Percentiles rank a stretch among this genome's conserved stretches.
Conservation (phyloP, 2,329 filamentous ascomycete genomes). For the Alternaria arborescens region DNA sequence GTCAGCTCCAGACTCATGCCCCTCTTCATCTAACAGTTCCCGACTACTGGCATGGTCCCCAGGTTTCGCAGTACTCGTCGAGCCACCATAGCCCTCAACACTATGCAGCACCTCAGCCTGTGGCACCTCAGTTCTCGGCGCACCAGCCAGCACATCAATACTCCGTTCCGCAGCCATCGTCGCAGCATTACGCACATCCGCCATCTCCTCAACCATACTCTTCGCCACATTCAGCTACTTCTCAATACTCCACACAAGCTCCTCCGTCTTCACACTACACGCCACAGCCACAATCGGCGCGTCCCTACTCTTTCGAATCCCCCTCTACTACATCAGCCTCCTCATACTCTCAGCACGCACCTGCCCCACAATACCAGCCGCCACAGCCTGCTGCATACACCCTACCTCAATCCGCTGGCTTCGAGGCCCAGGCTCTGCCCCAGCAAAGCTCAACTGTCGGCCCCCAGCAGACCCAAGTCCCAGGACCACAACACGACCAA, state of each 20-base stretch:
- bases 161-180: constrained; percentile 28
- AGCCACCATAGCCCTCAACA: constrained; percentile 37
- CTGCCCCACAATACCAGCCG: constrained; percentile 30
- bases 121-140: constrained; percentile 32
- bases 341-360: constrained; percentile 38
- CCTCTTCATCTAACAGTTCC: constrained; percentile 41
- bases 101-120: constrained; percentile 33
- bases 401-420: constrained; percentile 32
- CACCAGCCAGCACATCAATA: constrained; percentile 33
- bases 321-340: constrained; percentile 21
- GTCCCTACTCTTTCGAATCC: constrained; percentile 35
- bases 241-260: constrained; percentile 31
- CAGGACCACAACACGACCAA: constrained; percentile 32
- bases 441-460: constrained; percentile 26
- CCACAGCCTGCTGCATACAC: constrained; percentile 38
- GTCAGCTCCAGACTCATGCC: constrained; percentile 36
- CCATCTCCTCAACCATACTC: constrained; percentile 39
- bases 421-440: constrained; percentile 33
- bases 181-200: constrained; percentile 35
- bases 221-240: constrained; percentile 28
- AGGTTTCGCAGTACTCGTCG: constrained; percentile 36
- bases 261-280: constrained; percentile 31
- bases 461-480: constrained; percentile 25
- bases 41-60: constrained; percentile 44
- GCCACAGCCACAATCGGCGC: constrained; percentile 26